Evolutionary conservation across 2,329 filamentous ascomycete genomes (phyloP).

Genomic region (Sclerotinia glacialis): DNA sequence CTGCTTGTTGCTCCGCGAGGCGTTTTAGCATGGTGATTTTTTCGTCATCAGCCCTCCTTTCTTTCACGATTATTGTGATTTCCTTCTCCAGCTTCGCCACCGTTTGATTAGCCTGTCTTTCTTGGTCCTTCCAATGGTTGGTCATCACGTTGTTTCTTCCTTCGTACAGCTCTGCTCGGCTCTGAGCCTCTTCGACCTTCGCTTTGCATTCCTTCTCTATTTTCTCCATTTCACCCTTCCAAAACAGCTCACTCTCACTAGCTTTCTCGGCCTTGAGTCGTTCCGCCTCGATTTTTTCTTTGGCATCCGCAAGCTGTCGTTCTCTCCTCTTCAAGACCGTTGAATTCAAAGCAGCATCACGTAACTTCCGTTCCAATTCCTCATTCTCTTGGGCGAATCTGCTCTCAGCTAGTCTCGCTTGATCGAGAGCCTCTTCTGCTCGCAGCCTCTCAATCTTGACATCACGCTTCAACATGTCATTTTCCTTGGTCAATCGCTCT

Average conservation of each 20-base stretch:
- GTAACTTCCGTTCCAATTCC: constrained; percentile 66
- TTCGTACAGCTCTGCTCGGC: constrained; percentile 64
- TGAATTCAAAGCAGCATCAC: constrained; percentile 70
- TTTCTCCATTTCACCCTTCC: constrained; percentile 63
- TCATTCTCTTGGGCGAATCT: constrained; percentile 66
- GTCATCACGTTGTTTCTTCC: constrained; percentile 67
- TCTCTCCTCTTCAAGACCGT: constrained; percentile 69
- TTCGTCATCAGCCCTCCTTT: constrained; percentile 58
- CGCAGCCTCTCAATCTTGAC: constrained; percentile 62
- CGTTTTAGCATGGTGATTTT: constrained; percentile 63
- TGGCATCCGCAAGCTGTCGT: constrained; percentile 68
- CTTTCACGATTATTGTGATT: constrained; percentile 53
- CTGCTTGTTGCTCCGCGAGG: constrained; percentile 70
- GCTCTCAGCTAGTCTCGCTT: constrained; percentile 64
- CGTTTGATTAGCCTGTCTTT: constrained; percentile 56
- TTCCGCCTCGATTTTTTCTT: constrained; percentile 62
- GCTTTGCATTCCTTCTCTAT: constrained; percentile 56
- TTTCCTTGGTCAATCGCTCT: constrained; percentile 77
- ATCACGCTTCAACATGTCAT: constrained; percentile 73
- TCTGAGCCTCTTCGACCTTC: constrained; percentile 64
- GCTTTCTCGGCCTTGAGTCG: constrained; percentile 59
- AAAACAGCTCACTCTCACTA: constrained; percentile 57
- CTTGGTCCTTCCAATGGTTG: constrained; percentile 65
- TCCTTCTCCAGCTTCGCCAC: constrained; percentile 51
- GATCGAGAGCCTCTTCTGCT: constrained; percentile 68